Evolutionary conservation across 2,329 filamentous ascomycete genomes (phyloP).

Genomic region (Diaporthe helianthi): DNA sequence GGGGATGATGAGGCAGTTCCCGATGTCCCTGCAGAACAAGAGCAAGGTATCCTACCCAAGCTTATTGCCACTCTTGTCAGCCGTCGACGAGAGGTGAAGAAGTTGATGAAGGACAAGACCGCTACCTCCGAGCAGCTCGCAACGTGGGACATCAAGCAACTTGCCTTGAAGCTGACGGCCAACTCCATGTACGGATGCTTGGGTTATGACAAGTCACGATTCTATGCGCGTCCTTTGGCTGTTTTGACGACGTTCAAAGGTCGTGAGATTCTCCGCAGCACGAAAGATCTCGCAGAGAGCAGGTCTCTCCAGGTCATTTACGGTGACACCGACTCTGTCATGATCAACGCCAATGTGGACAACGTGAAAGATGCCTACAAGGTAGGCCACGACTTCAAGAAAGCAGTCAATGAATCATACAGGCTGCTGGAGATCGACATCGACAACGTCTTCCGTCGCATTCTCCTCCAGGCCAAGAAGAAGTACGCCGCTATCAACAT

Average conservation of each 20-base stretch:
- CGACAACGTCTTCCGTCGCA: constrained; percentile 93
- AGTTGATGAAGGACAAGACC: constrained; percentile 91
- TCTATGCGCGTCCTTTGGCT: constrained; percentile 93
- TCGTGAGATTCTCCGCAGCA: constrained; percentile 94
- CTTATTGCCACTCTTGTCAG: constrained; percentile 92
- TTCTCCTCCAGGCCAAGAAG: constrained; percentile 96
- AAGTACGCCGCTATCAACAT: constrained; percentile 98
- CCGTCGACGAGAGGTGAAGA: constrained; percentile 90
- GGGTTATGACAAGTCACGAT: constrained; percentile 95
- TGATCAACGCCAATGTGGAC: constrained; percentile 99
- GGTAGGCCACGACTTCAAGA: constrained; percentile 94
- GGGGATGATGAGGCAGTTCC: constrained; percentile 89
- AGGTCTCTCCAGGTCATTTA: constrained; percentile 95
- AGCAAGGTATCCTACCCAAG: constrained; percentile 84
- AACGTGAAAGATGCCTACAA: constrained; percentile 89
- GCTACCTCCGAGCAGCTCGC: constrained; percentile 87
- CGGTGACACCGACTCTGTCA: constrained; percentile 98
- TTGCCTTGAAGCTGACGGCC: constrained; percentile 94
- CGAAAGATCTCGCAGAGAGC: constrained; percentile 92
- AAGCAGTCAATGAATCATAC: constrained; percentile 92
- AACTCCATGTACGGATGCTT: constrained; percentile 99
- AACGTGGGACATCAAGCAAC: constrained; percentile 97
- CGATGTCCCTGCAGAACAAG: constrained; percentile 79
- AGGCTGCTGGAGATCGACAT: constrained; percentile 95
- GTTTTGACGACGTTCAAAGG: constrained; percentile 97